Evolutionary conservation across 179 eudicot genomes (phyloP), one percentile per base, ranked within the genome.

Genomic region (Corrigiola litoralis): DNA sequence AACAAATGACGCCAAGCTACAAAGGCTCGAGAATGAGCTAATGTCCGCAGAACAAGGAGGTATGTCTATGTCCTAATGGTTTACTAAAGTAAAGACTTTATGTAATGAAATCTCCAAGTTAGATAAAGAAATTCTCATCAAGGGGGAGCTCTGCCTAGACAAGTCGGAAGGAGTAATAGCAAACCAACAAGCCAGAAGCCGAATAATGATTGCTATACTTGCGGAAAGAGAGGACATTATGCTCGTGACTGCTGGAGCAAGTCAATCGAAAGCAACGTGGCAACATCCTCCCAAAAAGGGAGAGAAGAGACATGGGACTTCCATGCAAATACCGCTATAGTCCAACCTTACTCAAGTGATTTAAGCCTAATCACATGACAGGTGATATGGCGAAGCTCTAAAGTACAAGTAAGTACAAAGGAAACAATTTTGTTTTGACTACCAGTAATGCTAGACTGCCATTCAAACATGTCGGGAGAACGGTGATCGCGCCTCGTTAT

Each of bases 61-160:
- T 10, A 61, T 60, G 63, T 13, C 54, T 13, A 21, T 61, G n/a
- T 29, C 45, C 3, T 63, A 73, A n/a, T 66, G 50, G n/a, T 73
- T 66, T n/a, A 17, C 16, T 6, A 60, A 60, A 17, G 63, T 66
- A 4, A 73, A 66, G 44, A 11, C 57, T 14, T 6, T 73, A 8
- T 40, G 72, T 32, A 24, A 21, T 23, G 68, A 66, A 24, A 67
- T 73, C 6, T 40, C 67, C 12, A 41, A 65, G 29, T 32, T 72
- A 42, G 71, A 72, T 65, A 52, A 52, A n/a, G 4, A 53, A 14
- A 40, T 12, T 54, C 10, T 11, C 16, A 66, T 73, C 6, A 10
- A 16, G 9, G 58, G 67, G 29, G n/a, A n/a, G n/a, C n/a, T n/a
- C n/a, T n/a, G n/a, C n/a, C n/a, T n/a, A n/a, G n/a, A n/a, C n/a